Conservation (phyloP, 257 asterid genomes). For the Solanum clarkiae region DNA sequence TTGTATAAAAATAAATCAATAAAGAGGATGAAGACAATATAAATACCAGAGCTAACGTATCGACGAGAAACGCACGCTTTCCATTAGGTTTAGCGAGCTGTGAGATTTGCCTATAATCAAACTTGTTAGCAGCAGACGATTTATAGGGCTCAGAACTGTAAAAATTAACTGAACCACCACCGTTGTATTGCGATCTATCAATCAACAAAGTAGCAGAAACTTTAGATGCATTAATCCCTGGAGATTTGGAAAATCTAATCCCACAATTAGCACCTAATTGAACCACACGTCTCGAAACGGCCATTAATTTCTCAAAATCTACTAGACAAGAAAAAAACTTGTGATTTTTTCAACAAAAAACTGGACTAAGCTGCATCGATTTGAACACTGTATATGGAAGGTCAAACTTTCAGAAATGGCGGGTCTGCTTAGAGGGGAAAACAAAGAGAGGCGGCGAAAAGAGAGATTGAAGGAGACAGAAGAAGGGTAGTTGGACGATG, state of each 20-base stretch:
- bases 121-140: conserved; percentile 7
- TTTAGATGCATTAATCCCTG: not conserved
- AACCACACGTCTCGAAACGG: not conserved
- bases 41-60: conserved; percentile 45
- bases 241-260: not conserved
- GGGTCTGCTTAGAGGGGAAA: not conserved
- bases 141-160: conserved; percentile 10
- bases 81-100: conserved; percentile 34
- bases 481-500: not conserved
- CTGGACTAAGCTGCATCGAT: not conserved
- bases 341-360: not conserved
- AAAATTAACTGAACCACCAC: not conserved
- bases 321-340: not conserved
- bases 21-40: not conserved
- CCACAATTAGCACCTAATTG: conserved; percentile 1
- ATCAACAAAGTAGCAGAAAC: not conserved
- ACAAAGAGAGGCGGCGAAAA: not conserved
- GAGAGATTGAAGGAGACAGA: not conserved
- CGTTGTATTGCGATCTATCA: not conserved
- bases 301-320: not conserved
- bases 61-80: conserved; percentile 34
- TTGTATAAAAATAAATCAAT: not conserved
- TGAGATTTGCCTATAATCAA: conserved; percentile 33
- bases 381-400: not conserved
- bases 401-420: not conserved